Base-by-base conservation (phyloP, 495 filamentous ascomycete genomes). In the Friedmanniomyces simplex region DNA sequence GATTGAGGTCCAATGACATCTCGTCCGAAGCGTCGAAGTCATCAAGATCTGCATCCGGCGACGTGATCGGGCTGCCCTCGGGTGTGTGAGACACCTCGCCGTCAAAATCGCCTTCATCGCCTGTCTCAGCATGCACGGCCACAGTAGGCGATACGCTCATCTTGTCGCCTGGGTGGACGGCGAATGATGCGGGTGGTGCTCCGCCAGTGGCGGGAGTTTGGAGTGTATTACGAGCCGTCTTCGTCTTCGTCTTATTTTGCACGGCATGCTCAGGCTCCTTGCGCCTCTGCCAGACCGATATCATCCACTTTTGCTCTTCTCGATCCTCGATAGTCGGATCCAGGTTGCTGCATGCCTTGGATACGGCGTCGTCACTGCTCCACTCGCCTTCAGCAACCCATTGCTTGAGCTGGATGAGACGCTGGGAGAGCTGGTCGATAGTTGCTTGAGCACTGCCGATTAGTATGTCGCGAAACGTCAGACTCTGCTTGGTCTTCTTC, bases 301-400 rank as follows among this genome's bases (percentile, higher is more conserved):
- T 71, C 48, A 72, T 74, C 80, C 82, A 89, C 24, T 64, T 66
- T 7, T 72, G 59, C 22, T 79, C 67, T 65, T 79, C 77, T 11
- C 73, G 77, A 34, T 83, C 74, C 26, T 74, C 77, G n/a, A 95
- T 67, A 6, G 74, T 87, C 3, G 66, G 62, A 45, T 88, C 79
- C 67, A 94, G 66, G 42, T 71, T 75, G n/a, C 65, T 62, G 48
- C 79, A 79, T 55, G 77, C 77, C n/a, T 69, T 68, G 18, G 67
- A 60, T 14, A 91, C 59, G 24, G 79, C 68, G 1, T 60, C 53
- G 10, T 65, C 62, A 21, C 72, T 75, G 0, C 57, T 65, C 78
- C 82, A 90, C 10, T 71, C 59, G 51, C 77, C 67, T 1, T 62
- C 47, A 16, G 70, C 46, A 26, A 93, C 75, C 30, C 81, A 73